Evolutionary conservation across 805 yeast species (phyloP).

Genomic region (Candida schatavii): DNA sequence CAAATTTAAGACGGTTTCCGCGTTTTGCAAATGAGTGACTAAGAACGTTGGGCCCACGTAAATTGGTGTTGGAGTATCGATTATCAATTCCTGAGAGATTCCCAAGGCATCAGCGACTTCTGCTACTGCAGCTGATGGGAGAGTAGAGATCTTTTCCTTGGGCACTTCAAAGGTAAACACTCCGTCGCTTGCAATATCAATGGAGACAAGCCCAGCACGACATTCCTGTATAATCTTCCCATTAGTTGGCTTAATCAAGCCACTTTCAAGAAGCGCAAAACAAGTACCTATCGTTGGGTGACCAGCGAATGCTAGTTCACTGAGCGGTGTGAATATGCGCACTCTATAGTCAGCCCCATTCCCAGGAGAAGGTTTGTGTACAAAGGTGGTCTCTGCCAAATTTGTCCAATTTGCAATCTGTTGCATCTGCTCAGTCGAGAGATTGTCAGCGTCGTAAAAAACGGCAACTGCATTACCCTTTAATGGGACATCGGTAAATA

Average conservation of each 20-base stretch:
- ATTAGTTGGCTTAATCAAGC: slow-evolving; percentile 22
- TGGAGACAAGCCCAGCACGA: slow-evolving; percentile 39
- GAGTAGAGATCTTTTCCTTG: slow-evolving; percentile 9
- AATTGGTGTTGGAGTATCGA: slow-evolving; percentile 22
- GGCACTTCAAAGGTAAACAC: slow-evolving; percentile 29
- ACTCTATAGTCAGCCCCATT: slow-evolving; percentile 44
- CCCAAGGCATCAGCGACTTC: slow-evolving; percentile 11
- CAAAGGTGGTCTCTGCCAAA: slow-evolving; percentile 56
- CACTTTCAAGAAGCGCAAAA: slow-evolving; percentile 42
- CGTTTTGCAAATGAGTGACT: slow-evolving; percentile 28
- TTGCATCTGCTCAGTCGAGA: slow-evolving; percentile 42
- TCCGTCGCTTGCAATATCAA: slow-evolving; percentile 19
- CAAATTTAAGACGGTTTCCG: slow-evolving; percentile 27
- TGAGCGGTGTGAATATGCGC: slow-evolving; percentile 46
- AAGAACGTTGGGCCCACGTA: slow-evolving; percentile 51
- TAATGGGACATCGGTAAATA: slow-evolving; percentile 35
- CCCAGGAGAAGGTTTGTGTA: slow-evolving; percentile 36
- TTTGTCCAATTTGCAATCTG: slow-evolving; percentile 58
- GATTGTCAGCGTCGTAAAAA: slow-evolving; percentile 37
- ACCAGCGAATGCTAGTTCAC: slow-evolving; percentile 61
- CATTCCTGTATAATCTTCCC: slow-evolving; percentile 42
- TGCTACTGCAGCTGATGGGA: slow-evolving; percentile 8
- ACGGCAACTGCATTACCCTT: slow-evolving; percentile 60
- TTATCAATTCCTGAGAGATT: slow-evolving; percentile 4
- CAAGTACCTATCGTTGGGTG: slow-evolving; percentile 60